These are phyloP conservation scores for Mortierella sp. DNA, from an alignment of 371 early-diverging fungal genomes.

Conservation along the genomic window DNA sequence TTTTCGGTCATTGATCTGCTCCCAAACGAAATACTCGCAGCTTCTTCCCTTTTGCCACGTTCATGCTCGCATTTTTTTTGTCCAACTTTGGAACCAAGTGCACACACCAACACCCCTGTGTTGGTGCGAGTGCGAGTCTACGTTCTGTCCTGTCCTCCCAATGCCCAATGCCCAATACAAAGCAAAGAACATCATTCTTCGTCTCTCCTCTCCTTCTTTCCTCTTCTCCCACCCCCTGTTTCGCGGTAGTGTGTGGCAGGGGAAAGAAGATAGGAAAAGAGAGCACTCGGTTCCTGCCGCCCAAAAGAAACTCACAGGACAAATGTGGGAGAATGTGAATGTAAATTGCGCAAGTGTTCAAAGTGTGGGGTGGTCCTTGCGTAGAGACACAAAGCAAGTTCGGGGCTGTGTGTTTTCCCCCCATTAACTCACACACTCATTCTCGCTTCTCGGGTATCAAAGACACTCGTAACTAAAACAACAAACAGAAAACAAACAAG, in stretches of 20 bases:
- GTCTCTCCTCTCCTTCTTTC: background rate
- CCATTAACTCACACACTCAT: too few species aligned
- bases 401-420: background rate
- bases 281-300: background rate
- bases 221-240: background rate
- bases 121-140: background rate
- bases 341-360: background rate
- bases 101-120: background rate
- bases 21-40: background rate
- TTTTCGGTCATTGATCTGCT: background rate
- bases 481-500: conserved; percentile 2
- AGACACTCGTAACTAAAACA: background rate
- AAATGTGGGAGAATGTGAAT: background rate
- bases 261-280: background rate
- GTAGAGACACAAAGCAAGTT: background rate
- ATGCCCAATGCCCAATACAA: background rate
- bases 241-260: background rate
- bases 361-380: background rate
- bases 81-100: background rate
- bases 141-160: background rate
- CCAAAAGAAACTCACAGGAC: background rate
- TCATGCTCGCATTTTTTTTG: background rate
- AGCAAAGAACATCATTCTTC: conserved; percentile 1
- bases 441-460: background rate
- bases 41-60: background rate